Conservation (phyloP, 257 asterid genomes). For the Anisodus acutangulus region DNA sequence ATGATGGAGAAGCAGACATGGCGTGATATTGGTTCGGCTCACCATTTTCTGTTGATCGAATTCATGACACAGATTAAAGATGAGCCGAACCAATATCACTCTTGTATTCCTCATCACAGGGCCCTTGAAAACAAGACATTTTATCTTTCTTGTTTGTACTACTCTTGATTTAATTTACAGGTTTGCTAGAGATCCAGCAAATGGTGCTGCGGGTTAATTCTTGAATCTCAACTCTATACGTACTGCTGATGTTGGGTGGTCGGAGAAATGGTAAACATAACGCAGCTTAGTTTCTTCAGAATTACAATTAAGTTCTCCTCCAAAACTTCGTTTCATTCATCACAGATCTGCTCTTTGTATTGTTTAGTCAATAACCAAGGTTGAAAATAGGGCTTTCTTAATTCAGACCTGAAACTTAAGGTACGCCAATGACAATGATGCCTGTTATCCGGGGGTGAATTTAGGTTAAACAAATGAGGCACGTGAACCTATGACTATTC, state of each 20-base stretch:
- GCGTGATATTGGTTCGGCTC: conserved; percentile 48
- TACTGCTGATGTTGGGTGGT: background rate
- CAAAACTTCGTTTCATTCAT: too few relatives aligned
- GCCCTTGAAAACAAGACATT: background rate
- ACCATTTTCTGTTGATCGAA: conserved; percentile 13
- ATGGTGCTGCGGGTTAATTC: background rate
- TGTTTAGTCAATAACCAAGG: too few relatives aligned
- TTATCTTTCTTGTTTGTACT: background rate
- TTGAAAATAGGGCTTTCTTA: too few relatives aligned
- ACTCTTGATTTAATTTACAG: background rate
- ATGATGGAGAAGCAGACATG: conserved; percentile 43
- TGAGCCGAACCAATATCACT: conserved; percentile 88
- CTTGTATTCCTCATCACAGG: conserved; percentile 58
- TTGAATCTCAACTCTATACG: background rate
- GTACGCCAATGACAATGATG: too few relatives aligned
- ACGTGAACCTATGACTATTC: too few relatives aligned
- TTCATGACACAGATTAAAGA: conserved; percentile 1
- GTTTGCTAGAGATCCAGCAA: background rate
- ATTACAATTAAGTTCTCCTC: too few relatives aligned
- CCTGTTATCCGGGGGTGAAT: too few relatives aligned
- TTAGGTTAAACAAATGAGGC: too few relatives aligned
- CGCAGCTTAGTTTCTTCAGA: too few relatives aligned
- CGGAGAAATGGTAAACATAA: too few relatives aligned
- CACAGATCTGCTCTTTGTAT: too few relatives aligned
- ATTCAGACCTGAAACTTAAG: too few relatives aligned